A percentile compares a stretch with the other conserved stretches of the same genome.
Evolutionary conservation across 2,329 filamentous ascomycete genomes (phyloP).

Genomic region (Aureobasidium mangrovei): DNA sequence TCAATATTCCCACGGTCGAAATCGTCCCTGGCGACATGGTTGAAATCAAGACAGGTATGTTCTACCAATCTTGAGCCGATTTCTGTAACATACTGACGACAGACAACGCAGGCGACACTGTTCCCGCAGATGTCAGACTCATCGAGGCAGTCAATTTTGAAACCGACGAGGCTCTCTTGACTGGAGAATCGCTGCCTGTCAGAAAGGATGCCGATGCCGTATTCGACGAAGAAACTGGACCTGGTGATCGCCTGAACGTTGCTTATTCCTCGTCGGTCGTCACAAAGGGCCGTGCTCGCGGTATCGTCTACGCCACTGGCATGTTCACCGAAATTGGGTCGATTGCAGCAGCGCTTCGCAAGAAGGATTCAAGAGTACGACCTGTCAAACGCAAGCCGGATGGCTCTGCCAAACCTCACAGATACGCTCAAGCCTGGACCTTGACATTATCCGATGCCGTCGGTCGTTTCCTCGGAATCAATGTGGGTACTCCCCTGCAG

Average conservation of each 20-base stretch:
- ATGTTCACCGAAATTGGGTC: slow-evolving; percentile 61
- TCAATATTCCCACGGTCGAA: slow-evolving; percentile 34
- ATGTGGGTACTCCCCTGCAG: slow-evolving; percentile 69
- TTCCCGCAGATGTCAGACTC: slow-evolving; percentile 41
- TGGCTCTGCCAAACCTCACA: slow-evolving; percentile 26
- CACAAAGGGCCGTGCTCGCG: slow-evolving; percentile 53
- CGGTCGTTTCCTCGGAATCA: slow-evolving; percentile 56
- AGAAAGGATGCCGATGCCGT: slow-evolving; percentile 24
- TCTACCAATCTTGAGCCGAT: not conserved
- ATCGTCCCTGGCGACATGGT: slow-evolving; percentile 42
- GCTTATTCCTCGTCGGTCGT: slow-evolving; percentile 56
- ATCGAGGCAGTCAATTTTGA: slow-evolving; percentile 53
- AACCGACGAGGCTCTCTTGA: slow-evolving; percentile 59
- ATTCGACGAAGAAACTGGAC: slow-evolving; percentile 34
- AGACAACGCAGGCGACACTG: slow-evolving; percentile 23
- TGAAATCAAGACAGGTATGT: slow-evolving; percentile 34
- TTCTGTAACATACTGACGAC: not conserved
- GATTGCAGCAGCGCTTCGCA: slow-evolving; percentile 56
- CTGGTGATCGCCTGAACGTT: slow-evolving; percentile 57
- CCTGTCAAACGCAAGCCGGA: slow-evolving; percentile 32
- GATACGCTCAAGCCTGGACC: slow-evolving; percentile 40
- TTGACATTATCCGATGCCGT: slow-evolving; percentile 49
- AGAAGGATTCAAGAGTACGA: slow-evolving; percentile 34
- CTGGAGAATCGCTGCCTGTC: slow-evolving; percentile 55
- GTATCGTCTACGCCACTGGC: slow-evolving; percentile 50